Percentiles rank a stretch among this genome's conserved stretches.
Evolutionary conservation across 352 stramenopile genomes (phyloP).

Genomic region (Blastocystis sp.): DNA sequence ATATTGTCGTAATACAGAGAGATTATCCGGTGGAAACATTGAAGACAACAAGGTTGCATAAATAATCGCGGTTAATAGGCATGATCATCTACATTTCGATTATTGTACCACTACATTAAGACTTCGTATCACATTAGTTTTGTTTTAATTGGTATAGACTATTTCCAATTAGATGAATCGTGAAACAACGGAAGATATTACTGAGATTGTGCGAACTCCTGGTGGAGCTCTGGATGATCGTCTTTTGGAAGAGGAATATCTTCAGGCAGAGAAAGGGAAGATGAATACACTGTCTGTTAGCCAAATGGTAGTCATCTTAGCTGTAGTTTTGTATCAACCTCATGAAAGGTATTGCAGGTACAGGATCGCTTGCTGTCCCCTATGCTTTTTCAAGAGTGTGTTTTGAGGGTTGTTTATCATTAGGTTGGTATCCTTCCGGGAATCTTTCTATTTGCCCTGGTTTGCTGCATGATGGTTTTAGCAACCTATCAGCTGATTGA

Average conservation of each 20-base stretch:
- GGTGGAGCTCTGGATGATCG: slow-evolving; percentile 31
- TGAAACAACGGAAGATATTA: neutral
- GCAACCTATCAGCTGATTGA: slow-evolving; percentile 46
- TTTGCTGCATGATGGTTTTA: slow-evolving; percentile 49
- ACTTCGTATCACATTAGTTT: neutral
- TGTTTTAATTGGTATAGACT: neutral
- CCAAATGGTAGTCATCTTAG: neutral
- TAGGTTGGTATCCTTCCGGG: slow-evolving; percentile 48
- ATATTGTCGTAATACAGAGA: too few relatives aligned
- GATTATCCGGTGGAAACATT: too few relatives aligned
- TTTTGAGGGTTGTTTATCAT: neutral
- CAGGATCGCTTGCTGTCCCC: slow-evolving; percentile 20
- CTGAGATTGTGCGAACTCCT: neutral
- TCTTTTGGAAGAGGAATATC: slow-evolving; percentile 46
- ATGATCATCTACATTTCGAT: neutral
- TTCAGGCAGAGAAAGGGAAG: slow-evolving; percentile 34
- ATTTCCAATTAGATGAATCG: neutral
- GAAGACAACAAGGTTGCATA: too few relatives aligned
- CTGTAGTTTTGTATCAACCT: slow-evolving; percentile 49
- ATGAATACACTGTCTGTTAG: slow-evolving; percentile 38
- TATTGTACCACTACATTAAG: neutral
- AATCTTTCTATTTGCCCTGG: neutral
- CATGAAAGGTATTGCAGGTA: slow-evolving; percentile 58
- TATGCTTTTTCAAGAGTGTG: slow-evolving; percentile 36
- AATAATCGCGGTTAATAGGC: neutral